Evolutionary conservation across 2,329 filamentous ascomycete genomes (phyloP).

Genomic region (Botryotinia narcissicola): DNA sequence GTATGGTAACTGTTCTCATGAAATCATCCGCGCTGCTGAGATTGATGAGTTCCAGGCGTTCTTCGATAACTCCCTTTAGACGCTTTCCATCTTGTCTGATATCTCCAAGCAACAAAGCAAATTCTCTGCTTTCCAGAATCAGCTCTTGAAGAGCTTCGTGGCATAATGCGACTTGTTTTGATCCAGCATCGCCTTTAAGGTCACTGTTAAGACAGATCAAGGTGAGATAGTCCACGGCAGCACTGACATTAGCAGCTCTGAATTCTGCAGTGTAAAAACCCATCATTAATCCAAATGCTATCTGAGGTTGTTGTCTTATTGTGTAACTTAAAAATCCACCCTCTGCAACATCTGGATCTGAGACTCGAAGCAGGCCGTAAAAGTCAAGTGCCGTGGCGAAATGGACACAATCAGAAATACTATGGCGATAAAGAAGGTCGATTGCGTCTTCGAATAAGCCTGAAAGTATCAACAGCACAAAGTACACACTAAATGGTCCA

Average conservation of each 20-base stretch:
- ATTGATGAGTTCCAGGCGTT: conserved; percentile 77
- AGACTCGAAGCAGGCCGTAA: conserved; percentile 85
- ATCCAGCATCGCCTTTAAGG: conserved; percentile 69
- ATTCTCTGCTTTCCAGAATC: conserved; percentile 94
- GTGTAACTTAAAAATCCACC: conserved; percentile 68
- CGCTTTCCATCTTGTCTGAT: conserved; percentile 80
- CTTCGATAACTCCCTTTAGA: conserved; percentile 83
- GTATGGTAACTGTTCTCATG: conserved; percentile 85
- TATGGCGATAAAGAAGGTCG: conserved; percentile 85
- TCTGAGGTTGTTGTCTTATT: conserved; percentile 69
- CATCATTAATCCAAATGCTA: conserved; percentile 92
- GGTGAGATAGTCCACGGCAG: conserved; percentile 89
- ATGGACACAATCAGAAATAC: conserved; percentile 90
- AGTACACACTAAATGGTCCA: conserved; percentile 83
- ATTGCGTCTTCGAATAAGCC: conserved; percentile 95
- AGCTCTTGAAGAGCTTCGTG: conserved; percentile 92
- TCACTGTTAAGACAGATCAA: conserved; percentile 91
- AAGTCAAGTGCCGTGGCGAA: conserved; percentile 87
- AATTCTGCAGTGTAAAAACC: conserved; percentile 97
- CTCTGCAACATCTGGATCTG: conserved; percentile 71
- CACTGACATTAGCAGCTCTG: conserved; percentile 82
- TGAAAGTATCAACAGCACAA: conserved; percentile 85
- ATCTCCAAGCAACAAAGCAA: conserved; percentile 89
- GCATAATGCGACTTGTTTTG: conserved; percentile 76
- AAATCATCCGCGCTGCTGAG: conserved; percentile 79